Base-by-base conservation (phyloP, 208 protist genomes). In the Acanthamoeba royreba region DNA sequence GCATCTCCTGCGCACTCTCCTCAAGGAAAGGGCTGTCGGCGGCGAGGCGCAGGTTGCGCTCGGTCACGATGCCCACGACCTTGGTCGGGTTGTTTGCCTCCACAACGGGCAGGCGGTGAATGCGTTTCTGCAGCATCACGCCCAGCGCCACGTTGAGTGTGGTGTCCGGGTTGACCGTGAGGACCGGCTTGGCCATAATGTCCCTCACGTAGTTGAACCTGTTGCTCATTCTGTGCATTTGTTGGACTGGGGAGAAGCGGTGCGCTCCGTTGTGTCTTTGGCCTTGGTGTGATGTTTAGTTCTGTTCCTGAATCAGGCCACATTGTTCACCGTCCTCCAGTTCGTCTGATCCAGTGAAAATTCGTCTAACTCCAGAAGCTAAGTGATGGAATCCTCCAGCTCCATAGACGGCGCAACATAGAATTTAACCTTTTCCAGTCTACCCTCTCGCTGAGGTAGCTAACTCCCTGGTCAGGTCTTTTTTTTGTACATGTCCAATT, bases 1-100 rank as follows among this genome's bases (percentile, higher is more conserved):
- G 61, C 85, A 93, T 83, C 52, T 94, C 92, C 33, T 94, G 72
- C 42, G 89, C 92, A n/a, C 46, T 89, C 46, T 95, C 94, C n/a
- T 58, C 86, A 2, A 95, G 49, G 77, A 95, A 94, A 40, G 94
- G 94, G 47, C 52, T 85, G 77, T 94, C 91, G 9, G 49, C 77
- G 45, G 94, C 94, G 25, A 95, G 81, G 85, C 94, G 93, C 52
- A 95, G 92, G 53, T 95, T 92, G 58, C 94, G 77, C 93, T 95
- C 94, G 19, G 85, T 95, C 9, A 95, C 87, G 8, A 95, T 95
- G 83, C 94, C 94, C 53, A 74, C 72, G 1, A 93, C 28, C 28
- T 94, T 93, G 42, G 13, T 81, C 0, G 61, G 61, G 22, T 55
- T 66, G 43, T 17, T 49, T 40, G n/a, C 15, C n/a, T 93, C 63